phyloP scores from a whole-genome alignment of 2,329 filamentous ascomycete genomes.

The Neonectria ditissima region DNA sequence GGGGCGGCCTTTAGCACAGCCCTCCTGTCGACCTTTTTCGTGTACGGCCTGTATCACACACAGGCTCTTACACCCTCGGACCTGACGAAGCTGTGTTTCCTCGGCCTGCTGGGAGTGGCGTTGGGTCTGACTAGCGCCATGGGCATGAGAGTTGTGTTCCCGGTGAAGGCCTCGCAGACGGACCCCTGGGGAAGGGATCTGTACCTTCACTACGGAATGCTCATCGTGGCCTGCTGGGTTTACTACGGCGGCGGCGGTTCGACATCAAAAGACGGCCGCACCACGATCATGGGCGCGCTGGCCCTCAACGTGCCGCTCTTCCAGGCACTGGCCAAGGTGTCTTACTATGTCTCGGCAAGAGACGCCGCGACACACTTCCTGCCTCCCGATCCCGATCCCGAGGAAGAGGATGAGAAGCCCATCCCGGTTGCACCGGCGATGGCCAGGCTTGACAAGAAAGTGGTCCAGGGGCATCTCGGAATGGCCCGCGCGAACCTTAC shows the following conservation, averaged over 20 bases:
- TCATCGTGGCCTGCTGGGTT: constrained; percentile 15
- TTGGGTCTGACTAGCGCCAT: constrained; percentile 35
- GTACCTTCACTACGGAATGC: constrained; percentile 32
- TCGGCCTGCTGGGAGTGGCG: constrained; percentile 27
- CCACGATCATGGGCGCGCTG: constrained; percentile 28
- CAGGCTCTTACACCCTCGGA: constrained; percentile 19
- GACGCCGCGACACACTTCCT: constrained; percentile 24
- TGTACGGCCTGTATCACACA: constrained; percentile 37
- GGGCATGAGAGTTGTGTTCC: constrained; percentile 12
- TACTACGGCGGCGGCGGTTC: background rate
- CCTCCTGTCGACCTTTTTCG: constrained; percentile 31
- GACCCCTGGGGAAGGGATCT: constrained; percentile 37
- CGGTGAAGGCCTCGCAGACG: constrained; percentile 10
- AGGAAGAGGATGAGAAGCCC: constrained; percentile 21
- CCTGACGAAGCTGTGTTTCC: constrained; percentile 20
- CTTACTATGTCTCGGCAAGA: constrained; percentile 34
- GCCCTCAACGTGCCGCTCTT: constrained; percentile 37
- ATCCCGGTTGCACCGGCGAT: constrained; percentile 17
- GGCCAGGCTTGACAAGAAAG: background rate
- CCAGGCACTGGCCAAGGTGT: constrained; percentile 29
- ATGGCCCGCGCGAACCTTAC: constrained; percentile 20
- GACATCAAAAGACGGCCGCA: background rate
- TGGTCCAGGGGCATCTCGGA: constrained; percentile 20
- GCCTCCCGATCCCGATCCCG: background rate
- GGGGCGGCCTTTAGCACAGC: constrained; percentile 30